These are phyloP conservation scores for Rosa rugosa DNA, from an alignment of 306 rosid species.

Conservation along the genomic window DNA sequence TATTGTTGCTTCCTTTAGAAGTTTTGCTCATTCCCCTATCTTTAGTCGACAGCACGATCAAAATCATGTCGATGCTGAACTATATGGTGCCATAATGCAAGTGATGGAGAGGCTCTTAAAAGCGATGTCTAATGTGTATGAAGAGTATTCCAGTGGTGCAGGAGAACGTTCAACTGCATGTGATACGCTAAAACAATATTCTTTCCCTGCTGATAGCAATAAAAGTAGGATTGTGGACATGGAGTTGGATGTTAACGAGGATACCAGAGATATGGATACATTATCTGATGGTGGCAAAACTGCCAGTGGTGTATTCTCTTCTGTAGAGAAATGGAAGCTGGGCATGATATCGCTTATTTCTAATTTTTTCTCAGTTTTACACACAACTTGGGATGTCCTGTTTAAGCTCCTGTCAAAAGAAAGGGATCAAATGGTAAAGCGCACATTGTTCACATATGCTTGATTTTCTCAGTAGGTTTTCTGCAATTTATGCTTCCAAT, in stretches of 20 bases:
- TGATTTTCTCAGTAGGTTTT: not conserved
- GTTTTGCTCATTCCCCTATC: slow-evolving; percentile 68
- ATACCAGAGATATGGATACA: slow-evolving; percentile 60
- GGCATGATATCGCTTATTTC: slow-evolving; percentile 64
- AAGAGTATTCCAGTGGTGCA: slow-evolving; percentile 51
- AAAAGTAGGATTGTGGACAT: slow-evolving; percentile 70
- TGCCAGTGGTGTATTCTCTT: slow-evolving; percentile 41
- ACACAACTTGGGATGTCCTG: slow-evolving; percentile 64
- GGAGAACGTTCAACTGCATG: slow-evolving; percentile 39
- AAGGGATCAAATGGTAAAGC: slow-evolving; percentile 61
- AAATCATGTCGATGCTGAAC: slow-evolving; percentile 38
- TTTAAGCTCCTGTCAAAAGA: slow-evolving; percentile 64
- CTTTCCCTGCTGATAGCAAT: slow-evolving; percentile 36
- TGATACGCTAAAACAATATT: slow-evolving; percentile 35
- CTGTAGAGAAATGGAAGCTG: slow-evolving; percentile 62
- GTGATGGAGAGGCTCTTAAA: slow-evolving; percentile 62
- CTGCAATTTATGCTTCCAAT: slow-evolving; percentile 7
- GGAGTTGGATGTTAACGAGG: slow-evolving; percentile 77
- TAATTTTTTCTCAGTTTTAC: slow-evolving; percentile 63
- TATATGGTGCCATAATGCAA: slow-evolving; percentile 47
- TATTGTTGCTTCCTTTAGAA: slow-evolving; percentile 49
- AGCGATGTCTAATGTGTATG: slow-evolving; percentile 59
- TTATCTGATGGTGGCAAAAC: slow-evolving; percentile 40
- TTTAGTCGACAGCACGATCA: slow-evolving; percentile 45
- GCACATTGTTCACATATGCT: slow-evolving; percentile 15